These are phyloP conservation scores for Orbilia javanica DNA, from an alignment of 2,329 filamentous ascomycete genomes.

Conservation along the genomic window DNA sequence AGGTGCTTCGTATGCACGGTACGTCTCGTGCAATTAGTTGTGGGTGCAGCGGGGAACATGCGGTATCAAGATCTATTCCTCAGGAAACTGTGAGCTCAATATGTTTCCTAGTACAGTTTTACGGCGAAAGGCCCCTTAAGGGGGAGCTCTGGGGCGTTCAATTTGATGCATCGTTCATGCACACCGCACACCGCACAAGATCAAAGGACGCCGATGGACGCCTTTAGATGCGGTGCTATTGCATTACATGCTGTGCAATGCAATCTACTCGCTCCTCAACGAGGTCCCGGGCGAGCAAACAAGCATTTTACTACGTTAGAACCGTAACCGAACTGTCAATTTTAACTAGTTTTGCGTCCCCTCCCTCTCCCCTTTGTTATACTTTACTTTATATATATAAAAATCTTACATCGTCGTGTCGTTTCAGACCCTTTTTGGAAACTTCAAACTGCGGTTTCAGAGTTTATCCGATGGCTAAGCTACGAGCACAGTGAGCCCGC, in stretches of 20 bases:
- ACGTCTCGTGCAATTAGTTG: conserved; percentile 14
- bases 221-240: background rate
- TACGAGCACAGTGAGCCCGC: background rate
- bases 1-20: conserved; percentile 2
- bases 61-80: background rate
- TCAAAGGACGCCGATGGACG: conserved; percentile 18
- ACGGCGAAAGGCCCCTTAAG: background rate
- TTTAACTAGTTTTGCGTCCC: background rate
- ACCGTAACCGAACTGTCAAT: background rate
- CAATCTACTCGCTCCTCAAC: background rate
- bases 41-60: conserved; percentile 2
- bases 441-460: conserved; percentile 43
- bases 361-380: background rate
- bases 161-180: conserved; percentile 15
- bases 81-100: conserved; percentile 1
- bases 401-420: conserved; percentile 4
- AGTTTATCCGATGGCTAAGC: conserved; percentile 47
- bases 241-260: too few relatives aligned
- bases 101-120: background rate
- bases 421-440: conserved; percentile 52
- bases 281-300: background rate
- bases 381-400: conserved; percentile 1
- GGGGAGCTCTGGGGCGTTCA: conserved; percentile 19
- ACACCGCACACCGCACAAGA: conserved; percentile 6
- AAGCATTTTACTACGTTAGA: background rate